phyloP scores from a whole-genome alignment of 2,329 filamentous ascomycete genomes.

The Karstenula rhodostoma region DNA sequence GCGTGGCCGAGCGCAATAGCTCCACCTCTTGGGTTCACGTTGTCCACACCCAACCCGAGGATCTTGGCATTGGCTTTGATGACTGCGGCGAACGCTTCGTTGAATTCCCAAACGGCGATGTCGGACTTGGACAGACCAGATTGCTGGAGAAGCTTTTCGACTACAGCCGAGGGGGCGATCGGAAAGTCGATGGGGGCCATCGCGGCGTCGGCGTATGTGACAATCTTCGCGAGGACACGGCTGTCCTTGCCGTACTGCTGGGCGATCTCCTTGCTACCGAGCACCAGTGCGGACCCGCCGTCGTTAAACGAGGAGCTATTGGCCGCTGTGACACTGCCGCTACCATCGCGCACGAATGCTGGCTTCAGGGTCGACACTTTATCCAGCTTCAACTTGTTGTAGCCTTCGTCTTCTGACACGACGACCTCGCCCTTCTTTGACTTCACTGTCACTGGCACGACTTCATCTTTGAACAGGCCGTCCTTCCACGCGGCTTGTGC shows the following conservation, averaged over 20 bases:
- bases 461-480: conserved; percentile 85
- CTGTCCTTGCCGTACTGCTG: conserved; percentile 79
- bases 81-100: conserved; percentile 95
- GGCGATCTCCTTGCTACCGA: conserved; percentile 82
- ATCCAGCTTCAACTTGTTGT: conserved; percentile 83
- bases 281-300: conserved; percentile 86
- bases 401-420: conserved; percentile 87
- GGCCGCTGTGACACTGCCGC: conserved; percentile 91
- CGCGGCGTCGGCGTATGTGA: conserved; percentile 87
- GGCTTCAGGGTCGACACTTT: conserved; percentile 89
- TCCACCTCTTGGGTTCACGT: conserved; percentile 87
- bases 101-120: conserved; percentile 96
- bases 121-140: conserved; percentile 92
- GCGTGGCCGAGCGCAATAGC: conserved; percentile 93
- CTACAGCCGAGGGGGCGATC: conserved; percentile 88
- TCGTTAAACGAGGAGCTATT: conserved; percentile 96
- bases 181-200: conserved; percentile 94
- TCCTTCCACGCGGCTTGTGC: conserved; percentile 89
- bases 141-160: conserved; percentile 85
- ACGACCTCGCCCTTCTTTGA: conserved; percentile 80
- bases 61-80: conserved; percentile 96
- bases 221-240: conserved; percentile 85
- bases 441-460: conserved; percentile 86
- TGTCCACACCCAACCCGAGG: conserved; percentile 78
- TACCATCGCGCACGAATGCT: conserved; percentile 87